Evolutionary conservation across 2,329 filamentous ascomycete species (phyloP).

Genomic region (Verticillium klebahnii): DNA sequence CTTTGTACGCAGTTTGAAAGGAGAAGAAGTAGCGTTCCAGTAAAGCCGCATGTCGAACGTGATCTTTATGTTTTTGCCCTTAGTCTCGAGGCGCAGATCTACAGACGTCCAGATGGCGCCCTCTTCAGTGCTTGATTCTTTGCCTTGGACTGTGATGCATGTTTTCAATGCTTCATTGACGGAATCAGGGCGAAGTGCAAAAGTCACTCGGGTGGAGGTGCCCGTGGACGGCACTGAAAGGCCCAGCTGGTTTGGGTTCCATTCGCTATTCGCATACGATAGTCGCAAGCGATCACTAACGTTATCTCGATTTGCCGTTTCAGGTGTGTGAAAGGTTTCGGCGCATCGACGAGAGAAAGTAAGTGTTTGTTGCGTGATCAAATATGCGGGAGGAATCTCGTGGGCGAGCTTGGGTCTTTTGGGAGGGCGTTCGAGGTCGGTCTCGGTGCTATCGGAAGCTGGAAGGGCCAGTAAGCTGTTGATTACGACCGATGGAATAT

Average conservation of each 20-base stretch:
- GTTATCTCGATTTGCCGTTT: neutral
- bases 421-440: neutral
- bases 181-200: neutral
- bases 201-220: neutral
- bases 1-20: slow-evolving; percentile 21
- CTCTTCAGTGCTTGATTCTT: neutral
- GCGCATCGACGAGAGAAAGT: neutral
- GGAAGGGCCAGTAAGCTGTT: slow-evolving; percentile 17
- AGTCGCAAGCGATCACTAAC: neutral
- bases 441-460: neutral
- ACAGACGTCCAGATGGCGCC: slow-evolving; percentile 31
- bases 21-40: slow-evolving; percentile 36
- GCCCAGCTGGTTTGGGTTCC: neutral
- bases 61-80: slow-evolving; percentile 19
- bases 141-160: neutral
- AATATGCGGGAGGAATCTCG: neutral
- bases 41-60: slow-evolving; percentile 29
- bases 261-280: neutral
- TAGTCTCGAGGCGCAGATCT: slow-evolving; percentile 23
- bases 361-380: neutral
- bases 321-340: neutral
- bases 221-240: neutral
- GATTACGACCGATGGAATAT: slow-evolving; percentile 17
- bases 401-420: slow-evolving; percentile 1
- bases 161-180: neutral